Evolutionary conservation across 139 green algal genomes (phyloP).

Genomic region (Choricystis sp.): DNA sequence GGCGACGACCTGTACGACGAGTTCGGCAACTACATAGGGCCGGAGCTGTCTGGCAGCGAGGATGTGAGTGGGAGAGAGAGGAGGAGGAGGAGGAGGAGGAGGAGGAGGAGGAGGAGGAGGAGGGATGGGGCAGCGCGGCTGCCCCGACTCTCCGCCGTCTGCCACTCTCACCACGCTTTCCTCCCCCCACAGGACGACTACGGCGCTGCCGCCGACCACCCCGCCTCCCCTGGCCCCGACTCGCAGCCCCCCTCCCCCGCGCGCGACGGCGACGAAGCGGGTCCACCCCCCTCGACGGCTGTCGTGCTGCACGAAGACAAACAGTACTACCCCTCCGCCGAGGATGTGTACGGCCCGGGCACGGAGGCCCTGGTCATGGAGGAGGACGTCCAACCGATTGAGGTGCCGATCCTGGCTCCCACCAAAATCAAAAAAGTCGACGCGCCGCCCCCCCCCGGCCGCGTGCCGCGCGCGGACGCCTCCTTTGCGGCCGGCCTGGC

Average conservation of each 20-base stretch:
- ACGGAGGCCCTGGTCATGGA: constrained; percentile 93
- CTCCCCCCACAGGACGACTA: constrained; percentile 4
- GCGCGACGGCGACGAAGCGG: constrained; percentile 26
- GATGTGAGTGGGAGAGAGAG: constrained; percentile 13
- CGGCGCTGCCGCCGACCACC: not conserved
- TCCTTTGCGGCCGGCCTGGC: constrained; percentile 60
- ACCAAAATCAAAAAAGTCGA: constrained; percentile 56
- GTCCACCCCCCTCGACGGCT: constrained; percentile 7
- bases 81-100: constrained; percentile 14
- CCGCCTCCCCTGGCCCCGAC: not conserved
- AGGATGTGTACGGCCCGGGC: constrained; percentile 80
- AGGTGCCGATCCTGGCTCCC: constrained; percentile 91
- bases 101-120: constrained; percentile 23
- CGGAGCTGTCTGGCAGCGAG: constrained; percentile 66
- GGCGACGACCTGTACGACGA: constrained; percentile 88
- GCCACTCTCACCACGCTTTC: not conserved
- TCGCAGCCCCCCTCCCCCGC: not conserved
- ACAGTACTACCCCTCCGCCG: constrained; percentile 94
- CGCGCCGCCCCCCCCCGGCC: constrained; percentile 18
- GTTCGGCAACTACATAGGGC: constrained; percentile 97
- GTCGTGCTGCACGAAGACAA: constrained; percentile 96
- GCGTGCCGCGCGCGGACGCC: constrained; percentile 30
- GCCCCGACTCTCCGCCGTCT: not conserved
- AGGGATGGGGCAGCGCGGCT: too few species aligned
- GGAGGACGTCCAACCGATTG: constrained; percentile 93